Base-by-base conservation (phyloP, 805 yeast genomes). In the Suhomyces tanzawaensis region DNA sequence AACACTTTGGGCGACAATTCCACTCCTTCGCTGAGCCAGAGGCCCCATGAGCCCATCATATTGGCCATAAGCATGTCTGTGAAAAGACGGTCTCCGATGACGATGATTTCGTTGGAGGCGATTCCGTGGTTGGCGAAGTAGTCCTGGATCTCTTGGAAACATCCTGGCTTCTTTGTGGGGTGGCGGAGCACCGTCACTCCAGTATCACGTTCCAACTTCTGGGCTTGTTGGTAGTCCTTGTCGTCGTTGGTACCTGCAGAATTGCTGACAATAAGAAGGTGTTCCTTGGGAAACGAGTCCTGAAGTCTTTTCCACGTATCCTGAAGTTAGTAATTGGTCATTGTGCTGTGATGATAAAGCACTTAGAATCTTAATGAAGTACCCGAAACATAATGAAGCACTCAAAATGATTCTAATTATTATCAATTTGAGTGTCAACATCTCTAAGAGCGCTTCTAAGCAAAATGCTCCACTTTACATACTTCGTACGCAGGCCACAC, bases 51-150 rank as follows among this genome's bases (percentile, higher is more conserved):
- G 0, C 95, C 95, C 95, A 91, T 88, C 71, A 81, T 70, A 52
- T 93, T 91, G 14, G 97, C 96, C 95, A 93, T 85, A 36, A 90
- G 63, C 38, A 93, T 76, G 58, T 93, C 99, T 0, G 99, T 93
- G 62, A 89, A 80, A 18, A 93, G 69, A 26, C 99, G 65, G 51
- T 93, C 99, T 0, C 99, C 99, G 8, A 93, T 77, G 4, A 93
- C 81, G 0, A 87, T 91, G 12, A 93, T 80, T 46, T 89, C 84
- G 12, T 70, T 55, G 0, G 90, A 78, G 3, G 32, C 57, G 61
- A 45, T 77, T 51, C 32, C 76, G n/a, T 75, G 68, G 4, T 62
- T 40, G 7, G 60, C 53, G 49, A 88, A 82, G 49, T 82, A 77
- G 0, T 71, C 70, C 62, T 79, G 54, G 9, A 91, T 79, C 49